A percentile compares a stretch with the other conserved stretches of the same genome.
Conservation (phyloP, 345 rosid genomes). For the Arabidopsis suecica region DNA sequence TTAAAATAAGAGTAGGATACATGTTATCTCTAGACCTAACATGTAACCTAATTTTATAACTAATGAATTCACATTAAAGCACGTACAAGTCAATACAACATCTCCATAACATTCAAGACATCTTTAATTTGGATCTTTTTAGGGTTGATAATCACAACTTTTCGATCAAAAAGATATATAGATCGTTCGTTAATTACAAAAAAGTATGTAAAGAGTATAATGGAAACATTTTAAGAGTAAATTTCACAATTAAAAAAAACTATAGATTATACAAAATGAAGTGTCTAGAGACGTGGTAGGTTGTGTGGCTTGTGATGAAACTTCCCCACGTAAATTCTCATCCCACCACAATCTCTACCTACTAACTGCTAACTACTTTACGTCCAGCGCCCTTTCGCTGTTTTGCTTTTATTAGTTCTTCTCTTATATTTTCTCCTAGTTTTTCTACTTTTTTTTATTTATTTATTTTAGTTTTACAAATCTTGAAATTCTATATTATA, state of each 20-base stretch:
- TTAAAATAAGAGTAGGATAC: not conserved
- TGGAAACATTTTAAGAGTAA: conserved; percentile 7
- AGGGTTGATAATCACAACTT: not conserved
- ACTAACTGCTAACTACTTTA: conserved; percentile 44
- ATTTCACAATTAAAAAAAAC: not conserved
- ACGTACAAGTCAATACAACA: not conserved
- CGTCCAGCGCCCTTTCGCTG: conserved; percentile 39
- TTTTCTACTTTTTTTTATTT: not conserved
- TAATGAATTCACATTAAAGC: conserved; percentile 19
- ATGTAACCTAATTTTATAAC: conserved; percentile 18
- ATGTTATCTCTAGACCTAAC: not conserved
- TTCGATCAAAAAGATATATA: not conserved
- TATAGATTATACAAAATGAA: conserved; percentile 13
- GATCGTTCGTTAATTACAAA: not conserved
- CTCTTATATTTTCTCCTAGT: not conserved
- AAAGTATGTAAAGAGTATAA: not conserved
- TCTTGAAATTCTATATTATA: conserved; percentile 22
- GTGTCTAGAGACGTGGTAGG: conserved; percentile 29
- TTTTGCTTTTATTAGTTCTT: conserved; percentile 8
- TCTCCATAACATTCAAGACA: not conserved
- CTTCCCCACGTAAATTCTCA: conserved; percentile 40
- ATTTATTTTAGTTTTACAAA: not conserved
- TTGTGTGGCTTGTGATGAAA: conserved; percentile 41
- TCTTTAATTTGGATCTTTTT: not conserved
- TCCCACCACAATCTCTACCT: conserved; percentile 46